Evolutionary conservation across 2,329 filamentous ascomycete species (phyloP), one percentile per base, ranked within the genome.

Genomic region (Zopfia rhizophila): DNA sequence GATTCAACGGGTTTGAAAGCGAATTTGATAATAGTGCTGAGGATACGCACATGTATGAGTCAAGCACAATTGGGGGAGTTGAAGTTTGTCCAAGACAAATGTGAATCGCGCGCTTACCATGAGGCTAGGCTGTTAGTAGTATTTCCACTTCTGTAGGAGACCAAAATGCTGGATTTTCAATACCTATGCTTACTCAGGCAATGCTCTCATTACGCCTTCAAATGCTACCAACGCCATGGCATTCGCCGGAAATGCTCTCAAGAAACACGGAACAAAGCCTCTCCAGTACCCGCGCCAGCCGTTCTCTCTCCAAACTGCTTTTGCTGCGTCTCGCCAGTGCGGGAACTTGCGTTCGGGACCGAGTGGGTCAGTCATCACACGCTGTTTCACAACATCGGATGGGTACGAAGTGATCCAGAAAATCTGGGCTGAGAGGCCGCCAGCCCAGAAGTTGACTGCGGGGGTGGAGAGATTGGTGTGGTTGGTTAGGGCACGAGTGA

Each of bases 391-490:
- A 16, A 97, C 90, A 69, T 97, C 93, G 35, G 85, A 89, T 2
- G 94, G 93, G 68, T 97, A 97, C 55, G 88, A 90, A 13, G 89
- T 90, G 30, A 96, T 72, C 94, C 94, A 99, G 69, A 97, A 99
- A 12, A 96, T 76, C 77, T 99, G 94, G 0, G 94, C 94, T 35
- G 88, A 92, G 38, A 97, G 75, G 0, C 94, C 94, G 3, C 94
- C 94, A 0, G 94, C 93, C 93, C 93, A 97, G 77, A 99, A 99
- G 69, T 97, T 97, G 65, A 97, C 81, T 1, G 86, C 86, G 0
- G 94, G 91, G 0, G 85, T 84, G 41, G 88, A 88, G 41, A 97
- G 75, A 10, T 60, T 73, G 2, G 92, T 96, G 60, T 85, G 78
- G 13, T 82, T 72, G 42, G 82, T 78, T 66, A 97, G 77, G 48